phyloP scores from a whole-genome alignment of 257 asterid species.

The Solanum boliviense region DNA sequence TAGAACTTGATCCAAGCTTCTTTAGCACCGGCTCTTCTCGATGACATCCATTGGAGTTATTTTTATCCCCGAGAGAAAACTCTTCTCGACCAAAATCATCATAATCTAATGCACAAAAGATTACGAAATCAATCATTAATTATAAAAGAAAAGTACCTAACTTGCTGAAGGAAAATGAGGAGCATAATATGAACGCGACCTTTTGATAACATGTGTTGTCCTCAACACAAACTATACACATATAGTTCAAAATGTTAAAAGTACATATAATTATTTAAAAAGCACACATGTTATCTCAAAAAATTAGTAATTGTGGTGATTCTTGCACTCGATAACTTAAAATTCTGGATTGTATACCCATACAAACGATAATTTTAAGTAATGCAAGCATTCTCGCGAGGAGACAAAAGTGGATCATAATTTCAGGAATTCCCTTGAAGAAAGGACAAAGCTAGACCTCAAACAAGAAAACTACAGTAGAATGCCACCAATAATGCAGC shows the following conservation, averaged over 20 bases:
- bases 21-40: slow-evolving; percentile 52
- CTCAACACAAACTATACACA: neutral
- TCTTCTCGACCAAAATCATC: slow-evolving; percentile 51
- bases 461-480: neutral
- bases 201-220: neutral
- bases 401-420: slow-evolving; percentile 30
- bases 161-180: neutral
- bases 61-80: slow-evolving; percentile 38
- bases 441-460: neutral
- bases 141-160: too few relatives aligned
- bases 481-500: neutral
- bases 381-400: slow-evolving; percentile 3
- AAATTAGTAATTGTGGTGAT: neutral
- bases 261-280: neutral
- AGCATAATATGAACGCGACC: neutral
- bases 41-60: slow-evolving; percentile 22
- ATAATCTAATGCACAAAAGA: slow-evolving; percentile 33
- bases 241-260: neutral
- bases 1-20: slow-evolving; percentile 63
- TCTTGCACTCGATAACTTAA: neutral
- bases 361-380: neutral
- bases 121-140: neutral
- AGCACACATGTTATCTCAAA: neutral
- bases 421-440: slow-evolving; percentile 13
- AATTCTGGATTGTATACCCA: neutral